Percentiles rank a stretch among this genome's conserved stretches.
These are phyloP conservation scores for Otatea glauca DNA, from an alignment of 176 grass and related monocot species.

Conservation along the genomic window DNA sequence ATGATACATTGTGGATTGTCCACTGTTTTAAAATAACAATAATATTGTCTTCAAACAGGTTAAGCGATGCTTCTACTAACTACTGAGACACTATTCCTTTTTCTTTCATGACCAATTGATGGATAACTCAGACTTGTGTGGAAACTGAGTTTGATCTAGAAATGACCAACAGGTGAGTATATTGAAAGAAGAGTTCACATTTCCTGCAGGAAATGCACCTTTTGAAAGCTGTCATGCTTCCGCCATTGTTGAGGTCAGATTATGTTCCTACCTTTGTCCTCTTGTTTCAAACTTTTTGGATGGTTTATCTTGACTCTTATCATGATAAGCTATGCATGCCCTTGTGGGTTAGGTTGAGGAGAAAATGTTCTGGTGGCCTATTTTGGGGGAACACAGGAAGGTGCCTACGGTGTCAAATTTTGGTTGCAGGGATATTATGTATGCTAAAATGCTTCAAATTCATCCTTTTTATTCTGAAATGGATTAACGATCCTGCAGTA, in stretches of 20 bases:
- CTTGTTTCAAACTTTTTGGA: not conserved
- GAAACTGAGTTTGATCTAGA: not conserved
- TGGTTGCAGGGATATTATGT: conserved; percentile 67
- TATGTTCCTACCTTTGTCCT: not conserved
- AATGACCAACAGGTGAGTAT: conserved; percentile 30
- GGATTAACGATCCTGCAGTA: not conserved
- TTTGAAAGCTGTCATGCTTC: conserved; percentile 63
- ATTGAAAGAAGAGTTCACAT: conserved; percentile 50
- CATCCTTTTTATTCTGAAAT: too few relatives aligned
- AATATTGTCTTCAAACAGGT: not conserved
- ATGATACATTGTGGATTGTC: not conserved
- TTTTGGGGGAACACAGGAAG: conserved; percentile 64
- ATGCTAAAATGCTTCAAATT: not conserved
- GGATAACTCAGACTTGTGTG: not conserved
- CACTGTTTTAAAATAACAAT: not conserved
- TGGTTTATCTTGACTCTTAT: not conserved
- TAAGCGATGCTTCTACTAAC: not conserved
- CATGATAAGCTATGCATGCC: too few relatives aligned
- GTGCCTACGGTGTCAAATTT: conserved; percentile 62
- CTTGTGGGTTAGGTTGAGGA: conserved; percentile 45
- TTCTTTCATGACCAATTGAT: too few relatives aligned
- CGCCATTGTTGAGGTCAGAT: conserved; percentile 43
- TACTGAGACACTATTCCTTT: not conserved
- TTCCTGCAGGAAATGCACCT: conserved; percentile 26
- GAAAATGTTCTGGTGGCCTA: conserved; percentile 56